Base-by-base conservation (phyloP, 2,329 filamentous ascomycete genomes). In the Fusarium sororula region DNA sequence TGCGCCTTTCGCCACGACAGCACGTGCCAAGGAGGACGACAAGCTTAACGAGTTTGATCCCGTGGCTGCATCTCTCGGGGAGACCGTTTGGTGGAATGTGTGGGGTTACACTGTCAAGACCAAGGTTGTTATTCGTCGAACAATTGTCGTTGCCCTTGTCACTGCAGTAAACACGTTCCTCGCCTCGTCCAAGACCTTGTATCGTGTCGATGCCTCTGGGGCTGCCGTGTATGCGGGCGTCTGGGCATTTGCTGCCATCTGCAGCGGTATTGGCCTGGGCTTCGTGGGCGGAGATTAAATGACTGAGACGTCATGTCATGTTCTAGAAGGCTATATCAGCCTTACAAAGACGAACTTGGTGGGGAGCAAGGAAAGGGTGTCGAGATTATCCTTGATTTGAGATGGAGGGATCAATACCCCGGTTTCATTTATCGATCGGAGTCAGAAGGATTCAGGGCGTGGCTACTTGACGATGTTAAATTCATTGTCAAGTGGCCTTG, bases 61-160 rank as follows among this genome's bases (percentile, higher is more conserved):
- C 0, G 88, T 85, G 32, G 88, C 85, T 22, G 92, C 93, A 4
- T 90, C 87, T 2, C 85, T 97, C 24, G 82, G 85, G 32, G 89
- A 96, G 82, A 96, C 93, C 6, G 79, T 97, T 38, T 85, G 87
- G 77, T 91, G 90, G 82, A 94, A 95, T 77, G 78, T 95, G 57
- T 94, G 91, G 88, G 92, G 92, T 41, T 93, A 90, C 81, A 88
- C 86, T 18, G 83, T 84, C 26, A 89, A 89, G 80, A 89, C 89
- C 20, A 92, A 91, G 81, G 87, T 90, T 10, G 86, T 92, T 32
- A 87, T 93, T 48, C 85, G 85, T 72, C 89, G 94, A 64, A 94
- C 94, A 0, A 84, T 85, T 22, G 84, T 90, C 11, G 83, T 91
- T 54, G 85, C 89, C 66, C 78, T 89, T 57, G 85, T 91, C 56